These are phyloP conservation scores for Baorangia bicolor DNA, from an alignment of 768 basidiomycete species.

Conservation along the genomic window DNA sequence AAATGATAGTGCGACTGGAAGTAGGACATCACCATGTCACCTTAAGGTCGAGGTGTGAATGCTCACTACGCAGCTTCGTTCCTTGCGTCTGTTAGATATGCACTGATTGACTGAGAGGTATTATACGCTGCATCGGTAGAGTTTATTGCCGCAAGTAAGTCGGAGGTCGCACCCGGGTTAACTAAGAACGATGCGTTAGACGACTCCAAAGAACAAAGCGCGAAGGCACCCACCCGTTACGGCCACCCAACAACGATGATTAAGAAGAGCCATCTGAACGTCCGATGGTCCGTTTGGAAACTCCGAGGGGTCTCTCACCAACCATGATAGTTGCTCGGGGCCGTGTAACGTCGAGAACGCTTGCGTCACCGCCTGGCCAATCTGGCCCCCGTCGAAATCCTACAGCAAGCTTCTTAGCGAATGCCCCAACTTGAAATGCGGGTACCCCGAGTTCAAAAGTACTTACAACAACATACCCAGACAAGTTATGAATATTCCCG, in stretches of 20 bases:
- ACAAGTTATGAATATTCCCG: slow-evolving; percentile 37
- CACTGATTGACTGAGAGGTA: slow-evolving; percentile 48
- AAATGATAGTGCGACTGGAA: slow-evolving; percentile 20
- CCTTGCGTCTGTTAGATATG: slow-evolving; percentile 47
- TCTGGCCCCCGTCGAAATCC: slow-evolving; percentile 60
- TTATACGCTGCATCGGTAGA: slow-evolving; percentile 45
- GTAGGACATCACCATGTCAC: slow-evolving; percentile 4
- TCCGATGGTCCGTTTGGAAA: slow-evolving; percentile 47
- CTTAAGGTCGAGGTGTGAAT: background rate
- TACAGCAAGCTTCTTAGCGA: slow-evolving; percentile 18
- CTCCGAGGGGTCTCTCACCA: slow-evolving; percentile 36
- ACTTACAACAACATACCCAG: slow-evolving; percentile 60
- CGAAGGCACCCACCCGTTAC: slow-evolving; percentile 44
- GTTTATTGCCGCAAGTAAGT: slow-evolving; percentile 38
- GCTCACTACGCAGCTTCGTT: slow-evolving; percentile 61
- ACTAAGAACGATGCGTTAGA: slow-evolving; percentile 30
- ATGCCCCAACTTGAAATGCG: background rate
- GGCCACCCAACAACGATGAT: slow-evolving; percentile 55
- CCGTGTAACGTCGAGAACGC: slow-evolving; percentile 35
- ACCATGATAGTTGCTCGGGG: slow-evolving; percentile 45
- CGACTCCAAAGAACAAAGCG: background rate
- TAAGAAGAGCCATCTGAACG: slow-evolving; percentile 43
- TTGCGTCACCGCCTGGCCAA: slow-evolving; percentile 47
- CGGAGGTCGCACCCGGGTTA: slow-evolving; percentile 39
- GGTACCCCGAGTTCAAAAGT: background rate